These are phyloP conservation scores for Adansonia madagascariensis DNA, from an alignment of 441 rosid genomes.

Conservation along the genomic window DNA sequence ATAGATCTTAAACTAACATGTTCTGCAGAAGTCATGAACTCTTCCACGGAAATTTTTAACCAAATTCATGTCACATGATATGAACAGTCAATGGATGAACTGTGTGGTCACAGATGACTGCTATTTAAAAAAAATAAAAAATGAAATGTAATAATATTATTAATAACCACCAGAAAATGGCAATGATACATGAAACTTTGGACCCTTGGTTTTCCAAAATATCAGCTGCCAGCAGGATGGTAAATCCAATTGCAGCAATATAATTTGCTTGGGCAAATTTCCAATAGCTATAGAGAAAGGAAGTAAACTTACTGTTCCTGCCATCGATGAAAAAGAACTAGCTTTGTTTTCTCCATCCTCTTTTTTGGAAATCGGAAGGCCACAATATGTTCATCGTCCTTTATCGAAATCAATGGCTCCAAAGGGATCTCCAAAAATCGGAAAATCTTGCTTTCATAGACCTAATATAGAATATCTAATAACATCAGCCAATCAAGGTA, in stretches of 20 bases:
- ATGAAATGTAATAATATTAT: background rate
- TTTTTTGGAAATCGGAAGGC: conserved; percentile 63
- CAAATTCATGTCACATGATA: background rate
- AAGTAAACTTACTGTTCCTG: conserved; percentile 57
- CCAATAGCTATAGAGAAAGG: background rate
- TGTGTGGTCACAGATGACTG: background rate
- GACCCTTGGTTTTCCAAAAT: background rate
- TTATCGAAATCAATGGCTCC: conserved; percentile 47
- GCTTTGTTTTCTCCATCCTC: conserved; percentile 60
- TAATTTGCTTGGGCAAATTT: background rate
- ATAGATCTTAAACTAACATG: background rate
- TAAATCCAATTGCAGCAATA: conserved; percentile 1
- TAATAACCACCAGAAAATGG: background rate
- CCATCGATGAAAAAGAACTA: conserved; percentile 67
- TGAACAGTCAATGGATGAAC: conserved; percentile 2
- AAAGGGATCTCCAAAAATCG: conserved; percentile 48
- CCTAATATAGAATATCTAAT: conserved; percentile 38
- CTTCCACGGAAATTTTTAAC: background rate
- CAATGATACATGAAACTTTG: conserved; percentile 4
- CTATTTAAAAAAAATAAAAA: background rate
- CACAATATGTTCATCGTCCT: conserved; percentile 60
- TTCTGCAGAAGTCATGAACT: background rate
- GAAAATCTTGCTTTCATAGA: conserved; percentile 47
- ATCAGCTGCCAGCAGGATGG: background rate
- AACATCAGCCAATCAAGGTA: conserved; percentile 32